Evolutionary conservation across 345 rosid species (phyloP).

Genomic region (Aquilaria malaccensis): DNA sequence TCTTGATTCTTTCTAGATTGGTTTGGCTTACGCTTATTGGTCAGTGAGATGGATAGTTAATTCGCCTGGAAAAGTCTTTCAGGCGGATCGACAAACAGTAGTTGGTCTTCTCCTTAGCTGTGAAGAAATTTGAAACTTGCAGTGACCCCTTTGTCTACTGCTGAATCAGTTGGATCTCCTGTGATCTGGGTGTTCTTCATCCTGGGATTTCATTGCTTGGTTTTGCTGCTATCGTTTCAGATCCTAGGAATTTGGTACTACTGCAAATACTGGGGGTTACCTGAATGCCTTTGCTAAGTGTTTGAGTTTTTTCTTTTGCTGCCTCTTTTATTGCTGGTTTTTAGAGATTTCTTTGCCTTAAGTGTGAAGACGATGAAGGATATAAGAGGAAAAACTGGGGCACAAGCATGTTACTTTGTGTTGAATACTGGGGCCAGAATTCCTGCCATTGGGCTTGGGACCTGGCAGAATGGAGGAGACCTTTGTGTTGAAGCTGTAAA

Average conservation of each 20-base stretch:
- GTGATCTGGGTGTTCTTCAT: constrained; percentile 9
- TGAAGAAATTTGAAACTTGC: constrained; percentile 1
- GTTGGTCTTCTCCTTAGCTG: neutral
- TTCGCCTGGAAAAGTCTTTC: constrained; percentile 11
- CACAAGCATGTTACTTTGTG: constrained; percentile 29
- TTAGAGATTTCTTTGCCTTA: too few relatives aligned
- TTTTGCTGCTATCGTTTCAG: constrained; percentile 1
- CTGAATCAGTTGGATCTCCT: neutral
- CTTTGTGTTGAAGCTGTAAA: constrained; percentile 51
- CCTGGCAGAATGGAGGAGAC: constrained; percentile 61
- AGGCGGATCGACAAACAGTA: constrained; percentile 9
- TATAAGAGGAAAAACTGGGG: constrained; percentile 42
- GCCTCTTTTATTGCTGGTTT: neutral
- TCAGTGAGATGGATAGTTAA: neutral
- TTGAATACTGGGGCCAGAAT: constrained; percentile 54
- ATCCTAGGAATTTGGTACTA: neutral
- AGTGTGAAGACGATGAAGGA: constrained; percentile 6
- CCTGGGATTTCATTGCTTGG: constrained; percentile 11
- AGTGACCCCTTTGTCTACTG: neutral
- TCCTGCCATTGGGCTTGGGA: constrained; percentile 57
- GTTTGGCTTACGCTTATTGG: constrained; percentile 7
- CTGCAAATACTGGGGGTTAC: neutral
- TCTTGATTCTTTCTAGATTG: constrained; percentile 3
- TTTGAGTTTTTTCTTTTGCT: neutral
- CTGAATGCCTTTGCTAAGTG: neutral